These are phyloP conservation scores for Solanum peruvianum DNA, from an alignment of 257 asterid species.

Conservation along the genomic window DNA sequence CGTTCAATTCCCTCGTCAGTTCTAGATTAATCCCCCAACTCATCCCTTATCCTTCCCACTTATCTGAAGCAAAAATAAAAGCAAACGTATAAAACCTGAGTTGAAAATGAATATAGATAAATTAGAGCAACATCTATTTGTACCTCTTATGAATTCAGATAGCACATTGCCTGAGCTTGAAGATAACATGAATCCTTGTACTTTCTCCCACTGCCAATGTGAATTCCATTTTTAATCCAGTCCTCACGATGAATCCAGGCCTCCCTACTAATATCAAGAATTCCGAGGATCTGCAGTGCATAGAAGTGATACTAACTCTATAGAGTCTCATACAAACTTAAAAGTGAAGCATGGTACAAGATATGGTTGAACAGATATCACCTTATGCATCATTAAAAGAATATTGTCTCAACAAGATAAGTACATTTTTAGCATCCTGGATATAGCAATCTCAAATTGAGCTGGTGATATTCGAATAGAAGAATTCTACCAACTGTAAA, in stretches of 20 bases:
- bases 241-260: constrained; percentile 94
- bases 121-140: background rate
- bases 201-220: constrained; percentile 69
- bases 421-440: background rate
- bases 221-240: constrained; percentile 76
- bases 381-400: background rate
- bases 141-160: constrained; percentile 37
- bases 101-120: constrained; percentile 6
- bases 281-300: constrained; percentile 55
- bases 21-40: background rate
- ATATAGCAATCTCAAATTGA: background rate
- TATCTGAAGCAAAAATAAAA: background rate
- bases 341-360: background rate
- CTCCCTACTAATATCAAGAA: constrained; percentile 79
- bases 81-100: background rate
- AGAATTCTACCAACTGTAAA: background rate
- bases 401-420: background rate
- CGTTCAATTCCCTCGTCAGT: background rate
- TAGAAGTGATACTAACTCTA: background rate
- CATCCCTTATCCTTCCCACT: background rate
- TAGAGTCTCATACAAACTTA: background rate
- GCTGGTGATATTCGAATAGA: background rate
- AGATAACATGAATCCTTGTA: constrained; percentile 85
- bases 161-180: constrained; percentile 89
- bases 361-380: background rate